Percentiles rank a stretch among this genome's conserved stretches.
Conservation (phyloP, 1,284 basidiomycete species). For the Fistulinella staudtii region DNA sequence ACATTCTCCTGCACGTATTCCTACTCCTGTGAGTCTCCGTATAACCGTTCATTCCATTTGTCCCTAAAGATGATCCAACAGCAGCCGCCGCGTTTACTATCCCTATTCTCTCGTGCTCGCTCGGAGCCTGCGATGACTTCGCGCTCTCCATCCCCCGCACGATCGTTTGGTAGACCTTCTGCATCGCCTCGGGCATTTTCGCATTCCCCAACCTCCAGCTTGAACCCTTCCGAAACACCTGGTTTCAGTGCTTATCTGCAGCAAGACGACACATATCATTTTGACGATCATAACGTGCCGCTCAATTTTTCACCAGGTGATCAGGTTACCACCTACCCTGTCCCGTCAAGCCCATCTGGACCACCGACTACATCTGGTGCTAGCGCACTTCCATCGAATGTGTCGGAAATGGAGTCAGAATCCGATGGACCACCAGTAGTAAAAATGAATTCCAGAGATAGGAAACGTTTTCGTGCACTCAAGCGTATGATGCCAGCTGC, state of each 20-base stretch:
- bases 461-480: conserved; percentile 35
- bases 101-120: conserved; percentile 5
- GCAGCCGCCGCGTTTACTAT: conserved; percentile 5
- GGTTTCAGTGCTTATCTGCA: conserved; percentile 13
- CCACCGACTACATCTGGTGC: conserved; percentile 16
- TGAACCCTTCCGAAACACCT: conserved; percentile 5
- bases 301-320: conserved; percentile 5
- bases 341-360: conserved; percentile 17
- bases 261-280: conserved; percentile 13
- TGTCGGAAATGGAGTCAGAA: conserved; percentile 18
- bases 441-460: conserved; percentile 29
- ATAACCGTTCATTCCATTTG: neutral
- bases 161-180: neutral
- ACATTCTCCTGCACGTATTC: neutral
- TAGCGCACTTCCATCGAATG: conserved; percentile 18
- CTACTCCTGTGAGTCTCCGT: conserved; percentile 16
- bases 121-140: conserved; percentile 14
- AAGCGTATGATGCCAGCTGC: conserved; percentile 43
- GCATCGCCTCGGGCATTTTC: conserved; percentile 8
- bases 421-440: conserved; percentile 7
- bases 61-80: conserved; percentile 7
- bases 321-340: conserved; percentile 4
- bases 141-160: conserved; percentile 2
- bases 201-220: conserved; percentile 6
- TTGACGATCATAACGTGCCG: conserved; percentile 8